phyloP scores from a whole-genome alignment of 2,329 filamentous ascomycete species.

The Elsinoe fawcettii region DNA sequence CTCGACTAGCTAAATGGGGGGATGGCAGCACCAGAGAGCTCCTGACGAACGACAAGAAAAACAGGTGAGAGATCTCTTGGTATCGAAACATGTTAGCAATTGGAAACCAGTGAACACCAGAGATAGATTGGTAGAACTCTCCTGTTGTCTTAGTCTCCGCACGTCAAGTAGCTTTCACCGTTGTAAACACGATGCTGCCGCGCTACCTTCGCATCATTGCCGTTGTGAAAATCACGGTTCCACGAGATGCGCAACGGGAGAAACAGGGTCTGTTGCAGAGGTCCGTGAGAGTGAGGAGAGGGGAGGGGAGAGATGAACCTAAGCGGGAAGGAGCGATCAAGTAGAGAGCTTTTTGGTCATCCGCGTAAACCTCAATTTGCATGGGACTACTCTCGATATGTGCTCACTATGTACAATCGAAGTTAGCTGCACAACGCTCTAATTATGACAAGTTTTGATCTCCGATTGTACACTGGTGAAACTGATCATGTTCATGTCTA shows the following conservation, averaged over 20 bases:
- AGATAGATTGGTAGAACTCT: not conserved
- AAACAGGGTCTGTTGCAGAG: not conserved
- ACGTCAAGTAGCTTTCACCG: not conserved
- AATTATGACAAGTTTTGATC: too few species aligned
- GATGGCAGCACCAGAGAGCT: not conserved
- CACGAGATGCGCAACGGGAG: not conserved
- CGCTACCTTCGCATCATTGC: not conserved
- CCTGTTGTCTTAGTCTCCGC: not conserved
- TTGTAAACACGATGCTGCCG: not conserved
- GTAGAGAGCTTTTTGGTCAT: not conserved
- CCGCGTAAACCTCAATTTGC: too few species aligned
- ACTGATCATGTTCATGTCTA: too few species aligned
- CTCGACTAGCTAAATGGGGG: not conserved
- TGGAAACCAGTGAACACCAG: too few species aligned
- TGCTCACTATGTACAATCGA: too few species aligned
- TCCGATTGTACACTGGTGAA: too few species aligned
- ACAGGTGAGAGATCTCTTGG: too few species aligned
- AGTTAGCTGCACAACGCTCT: too few species aligned
- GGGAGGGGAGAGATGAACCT: not conserved
- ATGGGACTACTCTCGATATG: too few species aligned
- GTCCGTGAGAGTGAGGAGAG: not conserved
- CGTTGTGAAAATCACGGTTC: not conserved
- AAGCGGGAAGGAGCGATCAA: not conserved
- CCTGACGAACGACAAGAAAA: not conserved
- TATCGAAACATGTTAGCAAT: too few species aligned